A percentile compares a stretch with the other conserved stretches of the same genome.
phyloP scores from a whole-genome alignment of 2,329 filamentous ascomycete species.

The Sordariomycetes sp. region DNA sequence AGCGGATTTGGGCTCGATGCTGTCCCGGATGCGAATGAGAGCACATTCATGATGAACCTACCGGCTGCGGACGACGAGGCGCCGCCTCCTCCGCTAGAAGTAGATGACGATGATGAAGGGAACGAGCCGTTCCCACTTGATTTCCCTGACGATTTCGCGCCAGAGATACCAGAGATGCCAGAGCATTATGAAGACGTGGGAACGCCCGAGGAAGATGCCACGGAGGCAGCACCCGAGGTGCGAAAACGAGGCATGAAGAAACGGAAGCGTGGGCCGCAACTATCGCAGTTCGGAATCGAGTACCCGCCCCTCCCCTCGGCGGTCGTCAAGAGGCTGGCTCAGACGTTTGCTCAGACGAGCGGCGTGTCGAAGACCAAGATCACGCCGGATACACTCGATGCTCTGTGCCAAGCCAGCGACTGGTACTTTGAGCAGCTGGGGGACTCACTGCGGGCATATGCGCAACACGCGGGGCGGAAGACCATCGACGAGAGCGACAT shows the following conservation, averaged over 20 bases:
- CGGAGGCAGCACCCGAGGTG: not conserved
- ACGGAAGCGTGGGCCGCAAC: slow-evolving; percentile 36
- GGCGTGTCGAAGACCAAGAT: slow-evolving; percentile 58
- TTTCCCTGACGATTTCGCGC: slow-evolving; percentile 4
- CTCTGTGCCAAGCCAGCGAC: slow-evolving; percentile 71
- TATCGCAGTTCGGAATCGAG: slow-evolving; percentile 62
- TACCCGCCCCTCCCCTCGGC: slow-evolving; percentile 65
- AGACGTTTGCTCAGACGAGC: slow-evolving; percentile 58
- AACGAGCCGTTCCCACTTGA: not conserved
- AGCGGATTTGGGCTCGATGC: slow-evolving; percentile 39
- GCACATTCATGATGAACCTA: slow-evolving; percentile 29
- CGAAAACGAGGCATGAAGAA: slow-evolving; percentile 11
- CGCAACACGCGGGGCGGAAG: slow-evolving; percentile 70
- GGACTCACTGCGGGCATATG: slow-evolving; percentile 70
- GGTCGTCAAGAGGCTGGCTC: slow-evolving; percentile 64
- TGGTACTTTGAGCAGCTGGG: slow-evolving; percentile 88
- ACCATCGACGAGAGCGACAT: slow-evolving; percentile 82
- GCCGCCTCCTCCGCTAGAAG: slow-evolving; percentile 3
- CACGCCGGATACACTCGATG: slow-evolving; percentile 60
- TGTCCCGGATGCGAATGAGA: slow-evolving; percentile 24
- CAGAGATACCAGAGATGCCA: slow-evolving; percentile 1
- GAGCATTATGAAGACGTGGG: slow-evolving; percentile 5
- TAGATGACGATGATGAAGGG: slow-evolving; percentile 8
- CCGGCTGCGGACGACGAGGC: slow-evolving; percentile 10
- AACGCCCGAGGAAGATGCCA: slow-evolving; percentile 3